Evolutionary conservation across 768 basidiomycete genomes (phyloP).

Genomic region (Fibroporia radiculosa): DNA sequence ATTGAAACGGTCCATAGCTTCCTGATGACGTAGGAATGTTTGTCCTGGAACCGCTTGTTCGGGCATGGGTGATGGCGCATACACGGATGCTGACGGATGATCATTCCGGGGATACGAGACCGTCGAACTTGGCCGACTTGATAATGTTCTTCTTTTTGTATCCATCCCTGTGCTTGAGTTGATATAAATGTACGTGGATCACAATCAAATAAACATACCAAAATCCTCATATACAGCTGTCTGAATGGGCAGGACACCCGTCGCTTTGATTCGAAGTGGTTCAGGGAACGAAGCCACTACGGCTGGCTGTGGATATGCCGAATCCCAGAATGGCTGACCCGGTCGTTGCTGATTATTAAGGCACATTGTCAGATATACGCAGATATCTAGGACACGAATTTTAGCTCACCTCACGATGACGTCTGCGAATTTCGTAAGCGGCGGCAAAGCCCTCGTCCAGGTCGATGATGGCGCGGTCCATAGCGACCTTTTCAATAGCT

Average conservation of each 20-base stretch:
- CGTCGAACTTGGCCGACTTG: slow-evolving; percentile 66
- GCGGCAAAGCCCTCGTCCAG: slow-evolving; percentile 83
- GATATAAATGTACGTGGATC: too few species aligned
- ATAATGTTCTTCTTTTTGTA: slow-evolving; percentile 40
- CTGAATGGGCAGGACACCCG: slow-evolving; percentile 78
- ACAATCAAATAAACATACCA: slow-evolving; percentile 30
- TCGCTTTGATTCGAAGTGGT: slow-evolving; percentile 75
- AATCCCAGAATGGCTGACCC: slow-evolving; percentile 86
- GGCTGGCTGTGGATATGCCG: slow-evolving; percentile 58
- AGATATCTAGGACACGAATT: neutral
- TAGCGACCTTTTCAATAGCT: slow-evolving; percentile 95
- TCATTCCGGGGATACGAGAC: slow-evolving; percentile 54
- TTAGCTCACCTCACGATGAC: slow-evolving; percentile 71
- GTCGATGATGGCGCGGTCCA: slow-evolving; percentile 90
- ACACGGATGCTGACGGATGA: slow-evolving; percentile 34
- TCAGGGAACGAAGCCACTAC: slow-evolving; percentile 77
- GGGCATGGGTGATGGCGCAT: slow-evolving; percentile 55
- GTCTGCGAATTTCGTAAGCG: slow-evolving; percentile 77
- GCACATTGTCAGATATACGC: neutral
- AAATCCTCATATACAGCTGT: slow-evolving; percentile 94
- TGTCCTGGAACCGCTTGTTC: slow-evolving; percentile 39
- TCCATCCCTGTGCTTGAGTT: slow-evolving; percentile 38
- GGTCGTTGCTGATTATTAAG: slow-evolving; percentile 47
- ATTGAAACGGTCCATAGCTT: slow-evolving; percentile 84
- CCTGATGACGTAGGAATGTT: slow-evolving; percentile 55